Evolutionary conservation across 305 asterid genomes (phyloP).

Genomic region (Fraxinus velutina): DNA sequence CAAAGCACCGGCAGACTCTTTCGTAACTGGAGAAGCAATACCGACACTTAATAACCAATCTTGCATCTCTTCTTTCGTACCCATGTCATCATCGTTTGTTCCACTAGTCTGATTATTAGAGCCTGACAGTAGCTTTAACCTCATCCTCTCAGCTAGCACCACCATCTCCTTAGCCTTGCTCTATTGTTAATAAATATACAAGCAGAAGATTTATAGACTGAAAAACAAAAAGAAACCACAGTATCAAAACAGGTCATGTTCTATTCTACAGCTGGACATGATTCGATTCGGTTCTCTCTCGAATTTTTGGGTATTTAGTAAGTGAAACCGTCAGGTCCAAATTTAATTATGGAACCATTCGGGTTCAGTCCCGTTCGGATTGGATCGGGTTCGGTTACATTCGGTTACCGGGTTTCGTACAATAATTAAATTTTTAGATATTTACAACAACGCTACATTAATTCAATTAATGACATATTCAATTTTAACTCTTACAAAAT

Average conservation of each 20-base stretch:
- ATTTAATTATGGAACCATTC: neutral
- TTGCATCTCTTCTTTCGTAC: conserved; percentile 92
- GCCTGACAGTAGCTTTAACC: conserved; percentile 77
- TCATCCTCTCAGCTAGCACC: conserved; percentile 93
- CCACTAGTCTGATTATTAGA: conserved; percentile 58
- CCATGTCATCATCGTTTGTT: conserved; percentile 73
- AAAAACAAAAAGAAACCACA: neutral
- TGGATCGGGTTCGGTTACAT: neutral
- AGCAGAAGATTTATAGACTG: conserved; percentile 3
- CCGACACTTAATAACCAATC: conserved; percentile 94
- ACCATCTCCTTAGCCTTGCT: conserved; percentile 97
- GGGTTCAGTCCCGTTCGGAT: neutral
- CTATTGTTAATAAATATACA: conserved; percentile 29
- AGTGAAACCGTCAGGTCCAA: neutral
- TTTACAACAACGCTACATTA: neutral
- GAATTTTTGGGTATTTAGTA: neutral
- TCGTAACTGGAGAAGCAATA: conserved; percentile 90
- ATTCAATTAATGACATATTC: neutral
- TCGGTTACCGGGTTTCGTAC: neutral
- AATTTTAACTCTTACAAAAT: neutral
- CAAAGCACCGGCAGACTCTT: conserved; percentile 94
- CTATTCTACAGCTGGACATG: neutral
- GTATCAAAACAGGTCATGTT: neutral
- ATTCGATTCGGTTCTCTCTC: neutral
- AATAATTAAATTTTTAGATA: too few species aligned